Evolutionary conservation across 2,329 filamentous ascomycete genomes (phyloP), one percentile per base, ranked within the genome.

Genomic region (Cladorrhinum sp.): DNA sequence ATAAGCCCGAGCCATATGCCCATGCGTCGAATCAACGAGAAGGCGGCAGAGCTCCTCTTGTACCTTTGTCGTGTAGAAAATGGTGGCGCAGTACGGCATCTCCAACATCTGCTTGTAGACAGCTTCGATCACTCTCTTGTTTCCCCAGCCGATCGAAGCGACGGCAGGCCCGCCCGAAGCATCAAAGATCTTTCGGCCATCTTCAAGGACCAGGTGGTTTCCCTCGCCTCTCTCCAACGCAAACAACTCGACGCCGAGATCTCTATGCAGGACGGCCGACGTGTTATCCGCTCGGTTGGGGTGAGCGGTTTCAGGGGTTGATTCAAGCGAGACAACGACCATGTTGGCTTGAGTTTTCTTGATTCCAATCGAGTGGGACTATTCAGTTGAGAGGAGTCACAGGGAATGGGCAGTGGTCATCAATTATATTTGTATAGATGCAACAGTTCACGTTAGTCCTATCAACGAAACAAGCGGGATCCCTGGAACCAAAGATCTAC

Each of bases 131-230:
- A 81, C 77, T 58, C 74, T 71, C 20, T 67, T 56, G 57, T 80
- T 70, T 6, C 76, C 75, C 66, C 80, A 79, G 71, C 79, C 79
- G 26, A 82, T 67, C 64, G 77, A 80, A 7, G 77, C 73, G 28
- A 81, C 79, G 0, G 79, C 76, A 1, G 79, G 76, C 18, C 79
- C 79, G 7, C 77, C 75, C 7, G 74, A 77, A 9, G 76, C 78
- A 61, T 81, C 79, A 3, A 81, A 69, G 20, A 80, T 73, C 48
- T 65, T 71, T 6, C 70, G 72, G 14, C 78, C 79, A 62, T 78
- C 74, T 21, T 75, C 71, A 1, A 79, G 71, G 20, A 73, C 58
- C 3, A 80, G 68, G 59, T 75, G 73, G 60, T 73, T 75, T 2
- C 78, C 77, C 23, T 74, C 65, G 6, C 73, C 74, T 3, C 64